Conservation (phyloP, 805 yeast genomes). For the Gaillardinia entomophila region DNA sequence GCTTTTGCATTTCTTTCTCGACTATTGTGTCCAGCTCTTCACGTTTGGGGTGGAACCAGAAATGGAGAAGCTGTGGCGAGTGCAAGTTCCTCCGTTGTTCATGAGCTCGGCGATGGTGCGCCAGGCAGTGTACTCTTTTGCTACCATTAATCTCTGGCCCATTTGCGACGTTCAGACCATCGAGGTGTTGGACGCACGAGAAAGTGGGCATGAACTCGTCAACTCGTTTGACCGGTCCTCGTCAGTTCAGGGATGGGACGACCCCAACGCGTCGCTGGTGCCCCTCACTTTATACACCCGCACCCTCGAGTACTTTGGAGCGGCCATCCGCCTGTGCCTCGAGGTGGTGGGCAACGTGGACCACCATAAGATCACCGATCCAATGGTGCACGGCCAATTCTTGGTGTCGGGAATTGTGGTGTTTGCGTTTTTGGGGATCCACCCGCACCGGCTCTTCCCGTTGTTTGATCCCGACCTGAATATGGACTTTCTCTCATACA, state of each 20-base stretch:
- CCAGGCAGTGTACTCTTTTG: slow-evolving; percentile 2
- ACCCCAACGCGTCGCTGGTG: not conserved
- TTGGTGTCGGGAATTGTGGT: slow-evolving; percentile 15
- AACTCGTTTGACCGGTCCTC: not conserved
- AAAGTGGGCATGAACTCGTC: no score
- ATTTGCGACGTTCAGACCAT: not conserved
- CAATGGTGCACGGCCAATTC: no score
- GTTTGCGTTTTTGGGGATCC: slow-evolving; percentile 25
- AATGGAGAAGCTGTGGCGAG: not conserved
- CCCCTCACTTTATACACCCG: not conserved
- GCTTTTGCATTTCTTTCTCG: slow-evolving; percentile 14
- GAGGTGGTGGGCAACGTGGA: not conserved
- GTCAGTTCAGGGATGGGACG: not conserved
- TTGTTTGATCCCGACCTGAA: no score
- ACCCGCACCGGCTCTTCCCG: slow-evolving; percentile 25
- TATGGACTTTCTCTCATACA: not conserved
- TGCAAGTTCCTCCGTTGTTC: not conserved
- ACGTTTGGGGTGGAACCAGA: not conserved
- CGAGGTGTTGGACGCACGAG: not conserved
- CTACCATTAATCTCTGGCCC: not conserved
- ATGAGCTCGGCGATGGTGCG: slow-evolving; percentile 4
- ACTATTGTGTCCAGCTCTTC: slow-evolving; percentile 5
- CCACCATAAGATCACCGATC: not conserved
- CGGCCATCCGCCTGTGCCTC: not conserved
- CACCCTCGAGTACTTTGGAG: not conserved